Percentiles rank a stretch among this genome's conserved stretches.
Evolutionary conservation across 257 asterid genomes (phyloP).

Genomic region (Capsicum rhomboideum): DNA sequence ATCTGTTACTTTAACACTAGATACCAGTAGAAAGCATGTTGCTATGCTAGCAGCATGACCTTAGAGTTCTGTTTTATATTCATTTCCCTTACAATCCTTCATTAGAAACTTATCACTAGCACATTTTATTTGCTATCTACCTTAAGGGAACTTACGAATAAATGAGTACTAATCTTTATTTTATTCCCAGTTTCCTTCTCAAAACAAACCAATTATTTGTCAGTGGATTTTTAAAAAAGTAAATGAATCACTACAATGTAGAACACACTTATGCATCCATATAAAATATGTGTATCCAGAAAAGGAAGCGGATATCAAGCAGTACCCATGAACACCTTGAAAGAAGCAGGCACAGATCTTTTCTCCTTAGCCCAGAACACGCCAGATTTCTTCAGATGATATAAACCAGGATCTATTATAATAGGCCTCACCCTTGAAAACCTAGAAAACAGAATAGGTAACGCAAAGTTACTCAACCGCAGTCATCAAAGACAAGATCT

Average conservation of each 20-base stretch:
- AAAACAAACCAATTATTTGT: background rate
- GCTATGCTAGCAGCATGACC: background rate
- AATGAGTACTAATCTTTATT: background rate
- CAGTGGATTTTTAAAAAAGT: background rate
- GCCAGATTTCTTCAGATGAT: constrained; percentile 80
- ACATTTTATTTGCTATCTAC: background rate
- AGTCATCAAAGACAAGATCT: background rate
- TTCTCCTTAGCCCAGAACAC: constrained; percentile 98
- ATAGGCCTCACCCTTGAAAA: constrained; percentile 79
- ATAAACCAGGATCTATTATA: constrained; percentile 82
- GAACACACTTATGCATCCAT: background rate
- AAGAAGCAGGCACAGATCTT: constrained; percentile 81
- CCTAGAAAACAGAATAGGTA: constrained; percentile 24
- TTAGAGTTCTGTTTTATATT: background rate
- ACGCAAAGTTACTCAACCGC: background rate
- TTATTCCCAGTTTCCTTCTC: background rate
- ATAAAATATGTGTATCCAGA: background rate
- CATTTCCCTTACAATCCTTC: background rate
- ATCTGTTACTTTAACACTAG: background rate
- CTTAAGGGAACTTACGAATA: background rate
- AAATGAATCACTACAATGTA: background rate
- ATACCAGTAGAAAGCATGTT: background rate
- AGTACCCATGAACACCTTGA: constrained; percentile 78
- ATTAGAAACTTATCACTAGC: background rate
- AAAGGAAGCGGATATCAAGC: background rate